Evolutionary conservation across 306 rosid species (phyloP).

Genomic region (Nissolia schottii): DNA sequence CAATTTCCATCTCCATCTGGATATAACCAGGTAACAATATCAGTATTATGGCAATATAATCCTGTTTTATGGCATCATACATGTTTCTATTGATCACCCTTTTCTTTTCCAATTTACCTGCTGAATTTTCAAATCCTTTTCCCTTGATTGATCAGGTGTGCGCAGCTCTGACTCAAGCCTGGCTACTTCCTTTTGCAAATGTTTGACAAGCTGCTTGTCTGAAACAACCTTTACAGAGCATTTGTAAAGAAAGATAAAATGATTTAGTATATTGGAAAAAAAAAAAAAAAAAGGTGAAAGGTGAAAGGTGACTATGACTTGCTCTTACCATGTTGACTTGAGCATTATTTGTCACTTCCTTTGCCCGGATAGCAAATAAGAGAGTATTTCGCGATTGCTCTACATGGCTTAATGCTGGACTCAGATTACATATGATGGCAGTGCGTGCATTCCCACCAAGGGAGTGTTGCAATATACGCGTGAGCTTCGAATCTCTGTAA

Average conservation of each 20-base stretch:
- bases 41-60: neutral
- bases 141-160: conserved; percentile 86
- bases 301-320: neutral
- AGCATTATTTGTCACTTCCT: conserved; percentile 96
- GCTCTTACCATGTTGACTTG: conserved; percentile 89
- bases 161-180: conserved; percentile 90
- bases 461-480: conserved; percentile 97
- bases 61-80: neutral
- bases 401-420: conserved; percentile 92
- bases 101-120: conserved; percentile 52
- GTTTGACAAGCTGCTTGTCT: conserved; percentile 93
- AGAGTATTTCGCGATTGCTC: conserved; percentile 98
- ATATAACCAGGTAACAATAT: conserved; percentile 14
- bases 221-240: conserved; percentile 62
- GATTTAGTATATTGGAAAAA: neutral
- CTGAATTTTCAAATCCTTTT: conserved; percentile 86
- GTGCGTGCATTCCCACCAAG: conserved; percentile 99
- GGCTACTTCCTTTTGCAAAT: conserved; percentile 95
- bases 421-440: conserved; percentile 90
- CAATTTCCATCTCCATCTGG: conserved; percentile 98
- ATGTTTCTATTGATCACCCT: neutral
- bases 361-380: conserved; percentile 91
- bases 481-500: conserved; percentile 95
- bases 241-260: neutral
- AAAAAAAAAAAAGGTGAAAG: neutral